Evolutionary conservation across 2,329 filamentous ascomycete genomes (phyloP).

Genomic region (Biscogniauxia marginata): DNA sequence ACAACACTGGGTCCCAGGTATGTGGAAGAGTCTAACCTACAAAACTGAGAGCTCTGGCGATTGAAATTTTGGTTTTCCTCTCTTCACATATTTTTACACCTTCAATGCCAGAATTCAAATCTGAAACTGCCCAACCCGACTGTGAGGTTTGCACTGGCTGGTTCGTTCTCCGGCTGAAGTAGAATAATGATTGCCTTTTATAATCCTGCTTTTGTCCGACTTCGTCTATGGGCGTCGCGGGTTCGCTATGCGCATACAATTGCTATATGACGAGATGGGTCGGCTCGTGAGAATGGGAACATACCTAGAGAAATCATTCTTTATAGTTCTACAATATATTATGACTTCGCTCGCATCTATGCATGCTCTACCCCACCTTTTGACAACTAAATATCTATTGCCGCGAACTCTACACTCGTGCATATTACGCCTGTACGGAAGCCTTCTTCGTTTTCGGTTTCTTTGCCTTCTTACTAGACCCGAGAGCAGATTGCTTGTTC

Average conservation of each 20-base stretch:
- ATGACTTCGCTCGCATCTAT: background rate
- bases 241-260: slow-evolving; percentile 63
- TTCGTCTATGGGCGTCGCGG: slow-evolving; percentile 47
- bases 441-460: slow-evolving; percentile 36
- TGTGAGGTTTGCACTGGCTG: slow-evolving; percentile 36
- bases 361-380: too few relatives aligned
- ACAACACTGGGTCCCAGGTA: background rate
- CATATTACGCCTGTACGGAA: background rate
- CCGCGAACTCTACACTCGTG: background rate
- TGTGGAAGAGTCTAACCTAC: too few relatives aligned
- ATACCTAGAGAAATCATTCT: background rate
- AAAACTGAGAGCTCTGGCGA: slow-evolving; percentile 5
- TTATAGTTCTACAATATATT: background rate
- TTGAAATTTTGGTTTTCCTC: slow-evolving; percentile 31
- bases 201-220: slow-evolving; percentile 55
- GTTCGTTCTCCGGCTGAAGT: slow-evolving; percentile 51
- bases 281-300: background rate
- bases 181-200: slow-evolving; percentile 56
- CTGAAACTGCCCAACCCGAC: slow-evolving; percentile 25
- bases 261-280: background rate
- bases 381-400: background rate
- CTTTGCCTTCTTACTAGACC: slow-evolving; percentile 30
- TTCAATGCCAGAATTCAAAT: slow-evolving; percentile 38
- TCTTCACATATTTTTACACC: slow-evolving; percentile 50
- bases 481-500: slow-evolving; percentile 31